These are phyloP conservation scores for Starmerella kuoi DNA, from an alignment of 805 yeast species.

Conservation along the genomic window DNA sequence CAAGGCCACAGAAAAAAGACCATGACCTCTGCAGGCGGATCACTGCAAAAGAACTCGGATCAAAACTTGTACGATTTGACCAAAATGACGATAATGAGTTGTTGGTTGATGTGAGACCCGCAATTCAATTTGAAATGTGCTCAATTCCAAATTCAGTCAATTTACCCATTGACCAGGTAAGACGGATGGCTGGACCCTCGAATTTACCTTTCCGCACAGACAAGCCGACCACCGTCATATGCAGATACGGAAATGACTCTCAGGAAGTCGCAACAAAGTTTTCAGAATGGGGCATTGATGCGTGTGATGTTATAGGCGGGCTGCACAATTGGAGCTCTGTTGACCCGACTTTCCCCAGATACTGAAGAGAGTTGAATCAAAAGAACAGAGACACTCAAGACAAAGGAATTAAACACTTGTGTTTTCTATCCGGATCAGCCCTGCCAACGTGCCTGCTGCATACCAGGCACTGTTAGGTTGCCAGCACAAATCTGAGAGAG, in stretches of 20 bases:
- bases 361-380: no score
- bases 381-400: no score
- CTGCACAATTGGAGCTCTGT: conserved; percentile 53
- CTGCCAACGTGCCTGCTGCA: conserved; percentile 42
- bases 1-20: conserved; percentile 27
- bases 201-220: conserved; percentile 16
- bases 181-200: conserved; percentile 27
- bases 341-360: conserved; percentile 51
- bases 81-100: background rate
- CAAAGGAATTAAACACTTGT: conserved; percentile 2
- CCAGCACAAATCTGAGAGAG: conserved; percentile 46
- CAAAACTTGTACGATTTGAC: no score
- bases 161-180: conserved; percentile 46
- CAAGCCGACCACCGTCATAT: conserved; percentile 46
- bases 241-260: conserved; percentile 88
- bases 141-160: conserved; percentile 47
- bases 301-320: conserved; percentile 69
- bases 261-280: conserved; percentile 56
- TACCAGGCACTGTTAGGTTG: conserved; percentile 44
- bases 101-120: conserved; percentile 69
- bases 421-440: conserved; percentile 35
- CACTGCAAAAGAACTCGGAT: background rate
- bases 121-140: conserved; percentile 60
- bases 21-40: conserved; percentile 30
- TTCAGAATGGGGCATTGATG: conserved; percentile 40